Evolutionary conservation across 75 land plant species (phyloP).

Genomic region (Sequoiadendron giganteum): DNA sequence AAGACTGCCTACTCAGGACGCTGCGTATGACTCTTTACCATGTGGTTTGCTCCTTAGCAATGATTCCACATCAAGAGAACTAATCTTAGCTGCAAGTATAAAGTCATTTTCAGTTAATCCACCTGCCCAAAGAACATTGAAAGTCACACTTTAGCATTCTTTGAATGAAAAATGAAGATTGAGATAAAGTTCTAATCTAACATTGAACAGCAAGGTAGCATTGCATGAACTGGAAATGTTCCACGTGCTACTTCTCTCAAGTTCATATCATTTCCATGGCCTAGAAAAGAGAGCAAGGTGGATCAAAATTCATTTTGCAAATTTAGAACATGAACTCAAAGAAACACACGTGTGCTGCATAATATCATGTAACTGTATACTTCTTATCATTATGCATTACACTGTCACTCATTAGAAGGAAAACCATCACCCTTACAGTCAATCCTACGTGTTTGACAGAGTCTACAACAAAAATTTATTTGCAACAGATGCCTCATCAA

Average conservation of each 20-base stretch:
- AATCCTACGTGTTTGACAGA: not conserved
- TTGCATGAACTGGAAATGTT: not conserved
- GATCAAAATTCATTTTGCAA: not conserved
- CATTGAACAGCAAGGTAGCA: not conserved
- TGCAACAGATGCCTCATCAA: not conserved
- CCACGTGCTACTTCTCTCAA: not conserved
- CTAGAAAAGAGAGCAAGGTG: not conserved
- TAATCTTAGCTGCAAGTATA: constrained; percentile 95
- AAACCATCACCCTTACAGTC: not conserved
- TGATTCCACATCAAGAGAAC: constrained; percentile 54
- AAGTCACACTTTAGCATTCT: not conserved
- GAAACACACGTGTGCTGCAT: not conserved
- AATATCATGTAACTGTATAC: not conserved
- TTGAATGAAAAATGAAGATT: not conserved
- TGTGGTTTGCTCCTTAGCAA: constrained; percentile 55
- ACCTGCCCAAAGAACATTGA: constrained; percentile 43
- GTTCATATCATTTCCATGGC: not conserved
- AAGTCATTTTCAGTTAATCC: constrained; percentile 99
- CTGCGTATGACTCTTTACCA: not conserved
- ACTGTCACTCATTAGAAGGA: not conserved
- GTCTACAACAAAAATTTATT: not conserved
- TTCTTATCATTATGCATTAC: not conserved
- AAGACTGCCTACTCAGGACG: not conserved
- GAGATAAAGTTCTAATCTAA: not conserved
- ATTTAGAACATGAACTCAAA: not conserved